Base-by-base conservation (phyloP, 2,329 filamentous ascomycete genomes). In the Rutstroemia sp. region DNA sequence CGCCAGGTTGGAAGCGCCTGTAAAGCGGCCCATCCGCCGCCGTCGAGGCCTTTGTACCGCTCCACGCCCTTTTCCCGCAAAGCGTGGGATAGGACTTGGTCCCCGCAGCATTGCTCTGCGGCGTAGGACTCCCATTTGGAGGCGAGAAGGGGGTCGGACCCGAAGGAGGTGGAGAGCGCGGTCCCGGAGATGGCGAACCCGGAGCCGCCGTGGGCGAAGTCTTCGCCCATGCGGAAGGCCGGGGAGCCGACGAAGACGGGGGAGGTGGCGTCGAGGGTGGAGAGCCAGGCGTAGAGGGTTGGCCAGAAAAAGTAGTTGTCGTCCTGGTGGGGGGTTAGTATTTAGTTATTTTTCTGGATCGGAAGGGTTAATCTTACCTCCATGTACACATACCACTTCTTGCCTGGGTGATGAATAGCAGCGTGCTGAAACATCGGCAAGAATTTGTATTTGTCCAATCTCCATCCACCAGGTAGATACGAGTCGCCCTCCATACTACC, bases 371-470 rank as follows among this genome's bases (percentile, higher is more conserved):
- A 42, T 42, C 39, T 5, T 17, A 42, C 39, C 53, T 83, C 80
- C 59, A 83, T 73, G 60, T 80, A 83, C 14, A 84, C 65, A 63
- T 81, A 84, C 80, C 81, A 84, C 61, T 82, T 77, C 56, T 76
- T 76, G 56, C 73, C 64, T 9, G 80, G 79, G 8, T 75, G 73
- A 67, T 77, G 68, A 23, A 68, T 64, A 62, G 76, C 82, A 0
- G 77, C 68, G 68, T 80, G 79, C 67, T 81, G 76, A 12, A 79
- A 75, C 65, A 83, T 81, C 65, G 82, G 80, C 47, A 82, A 71
- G 65, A 81, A 82, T 68, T 84, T 84, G 71, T 81, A 84, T 69
- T 82, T 83, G 70, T 84, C 81, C 40, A 84, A 67, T 17, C 71
- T 73, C 81, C 80, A 83, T 1, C 73, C 73, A 14, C 58, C 52